Conservation (phyloP, 2,329 filamentous ascomycete species). For the Claviceps monticola region DNA sequence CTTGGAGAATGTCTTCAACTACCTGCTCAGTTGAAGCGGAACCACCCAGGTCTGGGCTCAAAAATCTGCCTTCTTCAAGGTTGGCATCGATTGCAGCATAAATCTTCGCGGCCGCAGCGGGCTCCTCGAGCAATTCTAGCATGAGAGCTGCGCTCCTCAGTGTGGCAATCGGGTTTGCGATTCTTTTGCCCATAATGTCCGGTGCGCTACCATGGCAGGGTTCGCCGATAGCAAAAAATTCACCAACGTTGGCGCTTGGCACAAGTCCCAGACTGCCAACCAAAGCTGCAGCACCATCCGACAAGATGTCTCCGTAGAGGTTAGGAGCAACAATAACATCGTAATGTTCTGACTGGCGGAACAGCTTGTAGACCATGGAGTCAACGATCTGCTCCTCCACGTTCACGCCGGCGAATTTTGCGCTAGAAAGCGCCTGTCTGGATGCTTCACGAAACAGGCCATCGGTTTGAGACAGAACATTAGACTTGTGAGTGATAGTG, state of each 20-base stretch:
- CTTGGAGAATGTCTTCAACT: slow-evolving; percentile 68
- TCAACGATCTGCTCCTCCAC: slow-evolving; percentile 98
- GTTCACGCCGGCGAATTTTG: slow-evolving; percentile 47
- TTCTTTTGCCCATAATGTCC: slow-evolving; percentile 83
- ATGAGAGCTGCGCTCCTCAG: slow-evolving; percentile 83
- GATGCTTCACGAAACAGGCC: slow-evolving; percentile 81
- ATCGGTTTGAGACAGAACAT: slow-evolving; percentile 92
- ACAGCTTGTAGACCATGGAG: slow-evolving; percentile 99
- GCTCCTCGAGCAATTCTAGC: slow-evolving; percentile 88
- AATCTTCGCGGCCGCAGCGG: slow-evolving; percentile 74
- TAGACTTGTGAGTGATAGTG: slow-evolving; percentile 97
- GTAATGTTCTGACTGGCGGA: slow-evolving; percentile 88
- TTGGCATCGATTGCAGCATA: slow-evolving; percentile 87
- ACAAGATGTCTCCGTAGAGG: slow-evolving; percentile 93
- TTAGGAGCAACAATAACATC: slow-evolving; percentile 97
- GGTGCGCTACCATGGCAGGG: slow-evolving; percentile 94
- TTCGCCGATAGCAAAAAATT: slow-evolving; percentile 90
- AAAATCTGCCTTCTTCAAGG: slow-evolving; percentile 64
- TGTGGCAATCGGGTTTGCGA: slow-evolving; percentile 94
- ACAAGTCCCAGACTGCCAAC: slow-evolving; percentile 88
- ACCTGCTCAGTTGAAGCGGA: slow-evolving; percentile 77
- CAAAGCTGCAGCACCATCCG: slow-evolving; percentile 86
- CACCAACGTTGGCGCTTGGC: slow-evolving; percentile 87
- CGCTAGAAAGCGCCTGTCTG: slow-evolving; percentile 53
- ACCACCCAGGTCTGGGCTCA: slow-evolving; percentile 86